These are phyloP conservation scores for Globisporangium megalacanthum DNA, from an alignment of 352 stramenopile genomes.

Conservation along the genomic window DNA sequence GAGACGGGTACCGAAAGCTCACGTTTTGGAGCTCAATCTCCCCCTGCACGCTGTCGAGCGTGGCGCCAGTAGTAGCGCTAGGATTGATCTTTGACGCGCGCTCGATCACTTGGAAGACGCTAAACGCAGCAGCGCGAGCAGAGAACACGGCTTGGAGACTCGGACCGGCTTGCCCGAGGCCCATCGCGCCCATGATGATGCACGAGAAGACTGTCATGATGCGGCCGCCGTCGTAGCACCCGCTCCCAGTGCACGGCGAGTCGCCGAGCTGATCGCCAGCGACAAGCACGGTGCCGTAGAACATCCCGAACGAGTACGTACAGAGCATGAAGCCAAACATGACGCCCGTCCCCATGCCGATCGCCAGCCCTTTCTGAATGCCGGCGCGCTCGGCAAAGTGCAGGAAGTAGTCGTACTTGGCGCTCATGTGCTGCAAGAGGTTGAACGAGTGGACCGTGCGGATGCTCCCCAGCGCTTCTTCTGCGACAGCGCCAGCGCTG, in stretches of 20 bases:
- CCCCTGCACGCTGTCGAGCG: slow-evolving; percentile 19
- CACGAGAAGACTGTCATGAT: slow-evolving; percentile 70
- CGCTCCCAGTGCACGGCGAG: slow-evolving; percentile 20
- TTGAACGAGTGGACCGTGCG: slow-evolving; percentile 81
- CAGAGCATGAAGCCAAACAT: slow-evolving; percentile 66
- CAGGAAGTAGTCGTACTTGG: slow-evolving; percentile 35
- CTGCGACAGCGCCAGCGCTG: slow-evolving; percentile 53
- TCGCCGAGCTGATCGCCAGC: slow-evolving; percentile 41
- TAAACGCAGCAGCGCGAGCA: slow-evolving; percentile 43
- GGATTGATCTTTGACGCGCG: slow-evolving; percentile 50
- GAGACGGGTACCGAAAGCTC: slow-evolving; percentile 57
- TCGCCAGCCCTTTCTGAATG: slow-evolving; percentile 42
- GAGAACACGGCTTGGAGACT: slow-evolving; percentile 52
- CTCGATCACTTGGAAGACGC: slow-evolving; percentile 68
- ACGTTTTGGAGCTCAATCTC: slow-evolving; percentile 83
- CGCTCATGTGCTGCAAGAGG: slow-evolving; percentile 42
- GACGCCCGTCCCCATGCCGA: slow-evolving; percentile 48
- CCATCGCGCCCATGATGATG: slow-evolving; percentile 70
- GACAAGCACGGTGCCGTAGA: slow-evolving; percentile 64
- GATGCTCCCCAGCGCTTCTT: slow-evolving; percentile 66
- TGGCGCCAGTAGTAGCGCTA: slow-evolving; percentile 21
- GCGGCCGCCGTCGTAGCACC: slow-evolving; percentile 57
- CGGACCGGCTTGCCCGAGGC: slow-evolving; percentile 57
- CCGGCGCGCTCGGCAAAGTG: slow-evolving; percentile 32
- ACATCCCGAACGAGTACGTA: slow-evolving; percentile 75